Percentiles rank a stretch among this genome's conserved stretches.
Conservation (phyloP, 257 asterid genomes). For the Lantana camara region DNA sequence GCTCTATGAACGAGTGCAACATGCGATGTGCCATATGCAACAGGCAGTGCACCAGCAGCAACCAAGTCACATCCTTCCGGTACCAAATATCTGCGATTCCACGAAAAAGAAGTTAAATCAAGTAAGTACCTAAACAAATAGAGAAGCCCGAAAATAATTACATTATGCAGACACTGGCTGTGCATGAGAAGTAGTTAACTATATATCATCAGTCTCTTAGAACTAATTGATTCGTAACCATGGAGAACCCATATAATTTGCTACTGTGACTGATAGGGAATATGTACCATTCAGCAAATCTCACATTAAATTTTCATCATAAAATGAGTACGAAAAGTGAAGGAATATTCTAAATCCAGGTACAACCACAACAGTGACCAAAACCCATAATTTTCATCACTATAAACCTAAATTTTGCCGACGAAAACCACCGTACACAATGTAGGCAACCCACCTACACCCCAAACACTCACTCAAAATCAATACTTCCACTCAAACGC, state of each 20-base stretch:
- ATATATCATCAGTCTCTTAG: too few species aligned
- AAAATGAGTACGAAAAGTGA: too few species aligned
- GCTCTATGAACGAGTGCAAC: slow-evolving; percentile 94
- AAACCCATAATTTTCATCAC: slow-evolving; percentile 2
- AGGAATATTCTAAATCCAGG: too few species aligned
- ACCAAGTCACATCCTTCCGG: slow-evolving; percentile 91
- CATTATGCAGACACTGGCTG: too few species aligned
- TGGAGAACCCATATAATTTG: too few species aligned
- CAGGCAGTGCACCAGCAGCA: slow-evolving; percentile 86
- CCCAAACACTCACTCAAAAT: background rate
- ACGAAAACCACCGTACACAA: background rate
- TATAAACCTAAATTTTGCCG: background rate
- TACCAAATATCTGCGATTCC: slow-evolving; percentile 58
- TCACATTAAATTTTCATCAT: too few species aligned
- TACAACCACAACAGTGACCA: background rate
- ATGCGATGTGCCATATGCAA: slow-evolving; percentile 95
- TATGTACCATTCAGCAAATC: too few species aligned
- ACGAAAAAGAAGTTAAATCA: slow-evolving; percentile 19
- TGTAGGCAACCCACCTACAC: background rate
- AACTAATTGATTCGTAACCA: too few species aligned
- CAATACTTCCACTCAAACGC: background rate
- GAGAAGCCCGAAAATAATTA: background rate
- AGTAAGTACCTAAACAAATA: background rate
- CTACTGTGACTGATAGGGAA: too few species aligned
- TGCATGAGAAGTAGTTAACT: too few species aligned